Base-by-base conservation (phyloP, 441 rosid species). In the Brassica balearica region DNA sequence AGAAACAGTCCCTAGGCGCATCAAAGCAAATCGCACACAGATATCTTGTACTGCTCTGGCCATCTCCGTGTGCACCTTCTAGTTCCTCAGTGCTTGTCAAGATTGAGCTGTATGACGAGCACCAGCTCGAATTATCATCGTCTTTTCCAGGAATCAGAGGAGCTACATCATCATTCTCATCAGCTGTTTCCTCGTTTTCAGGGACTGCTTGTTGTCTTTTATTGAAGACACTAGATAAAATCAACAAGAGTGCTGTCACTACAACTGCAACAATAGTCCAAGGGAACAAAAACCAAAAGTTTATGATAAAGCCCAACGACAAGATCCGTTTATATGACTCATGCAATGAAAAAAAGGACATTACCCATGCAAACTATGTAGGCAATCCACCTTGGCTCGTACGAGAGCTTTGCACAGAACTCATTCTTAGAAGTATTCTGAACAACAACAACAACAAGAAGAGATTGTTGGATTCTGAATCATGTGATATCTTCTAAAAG, bases 11-110 rank as follows among this genome's bases (percentile, higher is more conserved):
- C 81, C 99, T 92, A 10, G 97, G 95, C 72, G 97, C 99, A 84
- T 96, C 99, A 77, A 85, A 96, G 88, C 99, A 96, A 64, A 96
- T 94, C 1, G 94, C 97, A 85, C 99, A 96, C 23, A 94, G 97
- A 23, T 92, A 93, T 51, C 87, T 85, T 11, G 96, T 94, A 78
- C 87, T 87, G 77, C 89, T 91, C 72, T 83, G 79, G 41, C 85
- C 87, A 82, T 92, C 96, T 71, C 89, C 93, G 72, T 79, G 84
- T 76, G 86, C 77, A 10, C 90, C 89, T 84, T 92, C 98, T 64
- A 86, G 81, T 78, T 89, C 93, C 63, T 81, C 88, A 7, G 88
- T 97, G 62, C 92, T 96, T 60, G 86, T 87, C 58, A 96, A 87
- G 65, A 78, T 78, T 34, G 98, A 92, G 78, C 92, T 98, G 78